A percentile compares a stretch with the other conserved stretches of the same genome.
These are phyloP conservation scores for Colletotrichum euphorbiae DNA, from an alignment of 2,329 filamentous ascomycete species.

Conservation along the genomic window DNA sequence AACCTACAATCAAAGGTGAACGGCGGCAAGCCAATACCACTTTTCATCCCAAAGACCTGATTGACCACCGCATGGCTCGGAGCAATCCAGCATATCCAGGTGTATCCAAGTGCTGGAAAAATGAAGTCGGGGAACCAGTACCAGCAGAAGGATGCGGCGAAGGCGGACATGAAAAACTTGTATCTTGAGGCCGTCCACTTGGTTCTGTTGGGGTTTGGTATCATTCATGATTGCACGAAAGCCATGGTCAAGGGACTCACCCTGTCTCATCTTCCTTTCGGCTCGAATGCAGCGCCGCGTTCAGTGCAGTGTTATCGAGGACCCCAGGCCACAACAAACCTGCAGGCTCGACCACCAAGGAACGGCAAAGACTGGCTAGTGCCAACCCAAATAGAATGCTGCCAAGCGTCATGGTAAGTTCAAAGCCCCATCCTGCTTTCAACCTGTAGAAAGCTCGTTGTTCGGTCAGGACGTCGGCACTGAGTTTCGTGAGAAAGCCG, in stretches of 20 bases:
- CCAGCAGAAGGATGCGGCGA: conserved; percentile 54
- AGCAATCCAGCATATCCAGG: conserved; percentile 70
- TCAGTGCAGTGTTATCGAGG: conserved; percentile 60
- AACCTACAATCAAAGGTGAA: conserved; percentile 64
- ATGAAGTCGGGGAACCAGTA: conserved; percentile 64
- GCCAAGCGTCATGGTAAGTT: conserved; percentile 54
- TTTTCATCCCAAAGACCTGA: conserved; percentile 69
- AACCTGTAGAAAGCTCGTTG: conserved; percentile 57
- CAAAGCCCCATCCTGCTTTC: conserved; percentile 57
- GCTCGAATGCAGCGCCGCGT: conserved; percentile 54
- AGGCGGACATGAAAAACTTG: conserved; percentile 49
- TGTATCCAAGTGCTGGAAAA: conserved; percentile 59
- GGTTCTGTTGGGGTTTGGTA: background rate
- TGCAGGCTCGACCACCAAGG: conserved; percentile 58
- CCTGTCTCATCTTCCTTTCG: conserved; percentile 44
- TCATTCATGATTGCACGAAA: no score
- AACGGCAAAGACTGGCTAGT: conserved; percentile 57
- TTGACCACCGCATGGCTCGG: conserved; percentile 69
- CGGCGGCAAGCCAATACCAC: conserved; percentile 70
- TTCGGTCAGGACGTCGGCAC: conserved; percentile 50
- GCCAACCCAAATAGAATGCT: conserved; percentile 61
- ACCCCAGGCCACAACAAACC: conserved; percentile 65
- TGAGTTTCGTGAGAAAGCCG: conserved; percentile 55
- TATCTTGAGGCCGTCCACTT: conserved; percentile 52
- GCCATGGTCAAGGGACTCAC: background rate